A percentile compares a stretch with the other conserved stretches of the same genome.
phyloP scores from a whole-genome alignment of 2,329 filamentous ascomycete genomes.

The Ascochyta koolunga region DNA sequence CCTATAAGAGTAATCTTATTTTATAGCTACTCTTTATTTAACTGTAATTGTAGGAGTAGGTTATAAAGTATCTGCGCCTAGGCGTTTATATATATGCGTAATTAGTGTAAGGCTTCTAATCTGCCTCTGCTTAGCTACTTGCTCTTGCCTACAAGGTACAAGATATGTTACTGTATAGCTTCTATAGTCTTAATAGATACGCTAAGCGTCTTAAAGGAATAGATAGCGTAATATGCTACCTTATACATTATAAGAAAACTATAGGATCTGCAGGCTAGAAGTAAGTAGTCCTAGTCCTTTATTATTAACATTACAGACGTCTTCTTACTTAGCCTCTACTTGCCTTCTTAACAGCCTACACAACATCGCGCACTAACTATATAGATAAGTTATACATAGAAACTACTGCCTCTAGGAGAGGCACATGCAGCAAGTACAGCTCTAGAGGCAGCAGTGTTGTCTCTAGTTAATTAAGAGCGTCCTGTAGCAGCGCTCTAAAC shows the following conservation, averaged over 20 bases:
- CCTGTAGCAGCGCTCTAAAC: constrained; percentile 12
- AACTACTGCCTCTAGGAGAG: constrained; percentile 20
- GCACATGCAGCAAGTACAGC: constrained; percentile 19
- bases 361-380: constrained; percentile 23
- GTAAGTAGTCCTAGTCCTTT: constrained; percentile 4
- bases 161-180: constrained; percentile 8
- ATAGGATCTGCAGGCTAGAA: background rate
- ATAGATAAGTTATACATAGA: constrained; percentile 18
- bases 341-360: constrained; percentile 21
- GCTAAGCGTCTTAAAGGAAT: constrained; percentile 21
- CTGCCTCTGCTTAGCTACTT: background rate
- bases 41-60: constrained; percentile 14
- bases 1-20: constrained; percentile 27
- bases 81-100: constrained; percentile 6
- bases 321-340: background rate
- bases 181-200: constrained; percentile 16
- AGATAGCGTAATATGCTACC: constrained; percentile 21
- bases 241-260: constrained; percentile 22
- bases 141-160: background rate
- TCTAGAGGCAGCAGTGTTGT: background rate
- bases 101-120: background rate
- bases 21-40: constrained; percentile 26
- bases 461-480: constrained; percentile 4
- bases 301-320: background rate
- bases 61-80: constrained; percentile 20